Percentiles rank a stretch among this genome's conserved stretches.
These are phyloP conservation scores for Globisporangium splendens DNA, from an alignment of 352 stramenopile genomes.

Conservation along the genomic window DNA sequence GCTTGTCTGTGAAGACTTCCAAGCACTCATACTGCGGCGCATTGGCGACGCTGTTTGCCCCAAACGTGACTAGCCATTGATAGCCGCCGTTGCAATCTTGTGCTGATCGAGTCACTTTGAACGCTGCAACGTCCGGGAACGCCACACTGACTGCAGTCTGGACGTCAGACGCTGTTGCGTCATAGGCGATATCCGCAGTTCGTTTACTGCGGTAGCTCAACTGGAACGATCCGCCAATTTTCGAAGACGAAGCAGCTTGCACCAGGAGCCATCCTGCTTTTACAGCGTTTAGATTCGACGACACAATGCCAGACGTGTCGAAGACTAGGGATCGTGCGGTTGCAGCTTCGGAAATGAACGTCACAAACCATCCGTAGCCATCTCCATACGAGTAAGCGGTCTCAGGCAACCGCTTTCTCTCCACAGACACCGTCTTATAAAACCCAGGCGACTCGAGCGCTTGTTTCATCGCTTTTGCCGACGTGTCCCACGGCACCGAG, in stretches of 20 bases:
- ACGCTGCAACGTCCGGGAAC: constrained; percentile 17
- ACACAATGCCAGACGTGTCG: constrained; percentile 16
- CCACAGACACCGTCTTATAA: constrained; percentile 24
- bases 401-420: constrained; percentile 22
- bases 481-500: constrained; percentile 27
- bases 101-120: constrained; percentile 24
- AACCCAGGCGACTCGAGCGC: constrained; percentile 24
- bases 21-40: constrained; percentile 21
- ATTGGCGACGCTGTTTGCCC: constrained; percentile 7
- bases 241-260: constrained; percentile 20
- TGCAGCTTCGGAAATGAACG: constrained; percentile 38
- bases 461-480: constrained; percentile 18
- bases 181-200: constrained; percentile 39
- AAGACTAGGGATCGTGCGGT: constrained; percentile 21
- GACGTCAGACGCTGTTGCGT: constrained; percentile 33
- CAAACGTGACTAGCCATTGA: constrained; percentile 36
- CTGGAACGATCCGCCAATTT: constrained; percentile 30
- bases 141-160: constrained; percentile 28
- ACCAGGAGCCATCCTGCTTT: constrained; percentile 26
- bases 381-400: constrained; percentile 29
- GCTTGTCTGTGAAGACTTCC: constrained; percentile 15
- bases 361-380: constrained; percentile 48
- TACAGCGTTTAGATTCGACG: constrained; percentile 23
- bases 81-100: constrained; percentile 30
- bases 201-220: constrained; percentile 28